Percentiles rank a stretch among this genome's conserved stretches.
phyloP scores from a whole-genome alignment of 179 eudicot genomes.

The Gypsophila paniculata region DNA sequence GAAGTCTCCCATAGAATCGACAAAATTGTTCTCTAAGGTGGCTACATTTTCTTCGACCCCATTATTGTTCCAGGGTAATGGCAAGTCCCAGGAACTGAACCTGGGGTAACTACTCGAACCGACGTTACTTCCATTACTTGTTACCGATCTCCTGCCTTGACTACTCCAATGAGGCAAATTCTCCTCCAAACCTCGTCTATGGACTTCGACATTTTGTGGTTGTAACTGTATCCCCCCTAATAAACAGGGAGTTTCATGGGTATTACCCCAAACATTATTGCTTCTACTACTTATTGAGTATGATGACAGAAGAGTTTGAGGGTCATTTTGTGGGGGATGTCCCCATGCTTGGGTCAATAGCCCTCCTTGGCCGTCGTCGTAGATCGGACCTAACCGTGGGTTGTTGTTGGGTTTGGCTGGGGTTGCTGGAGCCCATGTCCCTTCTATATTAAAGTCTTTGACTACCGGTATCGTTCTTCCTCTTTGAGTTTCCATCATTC shows the following conservation, averaged over 20 bases:
- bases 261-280: slow-evolving; percentile 20
- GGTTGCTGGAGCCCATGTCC: slow-evolving; percentile 30
- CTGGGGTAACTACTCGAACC: slow-evolving; percentile 13
- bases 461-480: slow-evolving; percentile 33
- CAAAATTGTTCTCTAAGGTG: not conserved
- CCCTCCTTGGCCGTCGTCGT: slow-evolving; percentile 21
- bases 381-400: slow-evolving; percentile 24
- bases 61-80: slow-evolving; percentile 18
- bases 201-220: slow-evolving; percentile 20
- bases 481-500: slow-evolving; percentile 34
- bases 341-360: slow-evolving; percentile 12
- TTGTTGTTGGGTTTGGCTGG: slow-evolving; percentile 25
- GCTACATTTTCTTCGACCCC: slow-evolving; percentile 4
- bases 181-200: slow-evolving; percentile 26
- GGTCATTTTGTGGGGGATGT: slow-evolving; percentile 21
- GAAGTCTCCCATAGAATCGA: slow-evolving; percentile 12
- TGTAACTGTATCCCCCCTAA: slow-evolving; percentile 16
- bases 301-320: slow-evolving; percentile 30
- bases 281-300: slow-evolving; percentile 21
- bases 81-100: slow-evolving; percentile 28
- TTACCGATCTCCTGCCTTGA: slow-evolving; percentile 24
- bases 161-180: slow-evolving; percentile 28
- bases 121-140: not conserved
- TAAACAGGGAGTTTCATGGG: slow-evolving; percentile 8
- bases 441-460: slow-evolving; percentile 24